Percentiles rank a stretch among this genome's conserved stretches.
Conservation (phyloP, 768 basidiomycete genomes). For the Candolleomyces aberdarensis region DNA sequence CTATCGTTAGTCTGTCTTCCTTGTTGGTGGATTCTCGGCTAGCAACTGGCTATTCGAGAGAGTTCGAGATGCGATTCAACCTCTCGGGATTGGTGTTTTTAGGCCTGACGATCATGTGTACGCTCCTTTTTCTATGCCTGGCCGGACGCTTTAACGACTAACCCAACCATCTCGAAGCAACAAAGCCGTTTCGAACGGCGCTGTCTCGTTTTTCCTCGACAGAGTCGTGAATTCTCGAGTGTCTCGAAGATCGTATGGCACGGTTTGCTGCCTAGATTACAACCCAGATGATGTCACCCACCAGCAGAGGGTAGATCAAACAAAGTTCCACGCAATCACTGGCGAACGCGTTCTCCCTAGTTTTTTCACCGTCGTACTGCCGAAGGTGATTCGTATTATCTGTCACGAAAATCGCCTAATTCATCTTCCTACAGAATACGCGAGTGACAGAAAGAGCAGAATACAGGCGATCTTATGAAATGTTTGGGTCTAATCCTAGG, state of each 20-base stretch:
- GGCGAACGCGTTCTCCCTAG: not conserved
- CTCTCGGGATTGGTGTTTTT: slow-evolving; percentile 37
- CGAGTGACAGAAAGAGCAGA: not conserved
- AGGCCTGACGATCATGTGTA: slow-evolving; percentile 56
- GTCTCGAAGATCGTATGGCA: slow-evolving; percentile 38
- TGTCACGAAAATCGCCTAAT: not conserved
- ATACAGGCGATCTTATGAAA: not conserved
- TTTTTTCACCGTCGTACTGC: not conserved
- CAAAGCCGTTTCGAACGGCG: slow-evolving; percentile 25
- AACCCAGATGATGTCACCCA: slow-evolving; percentile 35
- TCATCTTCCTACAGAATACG: not conserved
- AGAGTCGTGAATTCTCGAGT: slow-evolving; percentile 39
- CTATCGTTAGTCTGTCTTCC: slow-evolving; percentile 33
- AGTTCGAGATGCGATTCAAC: slow-evolving; percentile 36
- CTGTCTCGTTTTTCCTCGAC: slow-evolving; percentile 28
- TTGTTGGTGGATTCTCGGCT: slow-evolving; percentile 60
- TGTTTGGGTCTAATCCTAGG: not conserved
- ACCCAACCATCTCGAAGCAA: slow-evolving; percentile 13
- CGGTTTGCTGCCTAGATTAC: slow-evolving; percentile 24
- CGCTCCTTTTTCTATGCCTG: slow-evolving; percentile 14
- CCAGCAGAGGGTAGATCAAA: slow-evolving; percentile 12
- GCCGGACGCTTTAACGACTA: not conserved
- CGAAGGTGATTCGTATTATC: not conserved
- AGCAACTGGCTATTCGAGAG: slow-evolving; percentile 49
- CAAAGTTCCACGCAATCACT: not conserved